These are phyloP conservation scores for Neurospora pannonica DNA, from an alignment of 495 filamentous ascomycete genomes.

Conservation along the genomic window DNA sequence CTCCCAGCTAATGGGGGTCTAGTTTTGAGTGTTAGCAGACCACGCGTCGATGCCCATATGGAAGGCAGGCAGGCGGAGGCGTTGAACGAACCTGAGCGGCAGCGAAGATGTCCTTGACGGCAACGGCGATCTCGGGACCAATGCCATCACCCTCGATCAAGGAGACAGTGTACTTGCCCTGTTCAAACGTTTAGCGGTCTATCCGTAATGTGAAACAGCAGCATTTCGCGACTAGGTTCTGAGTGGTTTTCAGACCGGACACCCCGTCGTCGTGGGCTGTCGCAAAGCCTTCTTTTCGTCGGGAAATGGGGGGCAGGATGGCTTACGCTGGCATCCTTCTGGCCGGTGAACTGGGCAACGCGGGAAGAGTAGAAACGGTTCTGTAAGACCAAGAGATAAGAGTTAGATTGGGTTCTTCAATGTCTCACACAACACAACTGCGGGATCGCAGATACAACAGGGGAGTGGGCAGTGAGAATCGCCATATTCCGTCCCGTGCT, in stretches of 20 bases:
- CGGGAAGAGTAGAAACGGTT: slow-evolving; percentile 33
- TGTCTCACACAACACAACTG: not conserved
- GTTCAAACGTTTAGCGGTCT: slow-evolving; percentile 9
- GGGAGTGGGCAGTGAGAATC: not conserved
- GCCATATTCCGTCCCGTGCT: not conserved
- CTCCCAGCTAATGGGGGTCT: slow-evolving; percentile 95
- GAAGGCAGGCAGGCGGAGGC: slow-evolving; percentile 11
- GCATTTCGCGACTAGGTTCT: slow-evolving; percentile 13
- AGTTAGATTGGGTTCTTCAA: not conserved
- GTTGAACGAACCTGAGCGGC: slow-evolving; percentile 69
- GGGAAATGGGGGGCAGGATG: slow-evolving; percentile 1
- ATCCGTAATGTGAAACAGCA: not conserved
- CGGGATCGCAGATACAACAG: not conserved
- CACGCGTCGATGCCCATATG: slow-evolving; percentile 1
- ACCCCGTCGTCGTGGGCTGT: not conserved
- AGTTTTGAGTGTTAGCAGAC: not conserved
- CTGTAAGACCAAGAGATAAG: not conserved
- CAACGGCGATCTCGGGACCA: slow-evolving; percentile 92
- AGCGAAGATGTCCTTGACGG: slow-evolving; percentile 94
- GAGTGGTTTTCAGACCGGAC: slow-evolving; percentile 35
- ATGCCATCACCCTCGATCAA: slow-evolving; percentile 99
- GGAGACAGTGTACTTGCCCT: slow-evolving; percentile 93
- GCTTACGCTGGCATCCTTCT: slow-evolving; percentile 79
- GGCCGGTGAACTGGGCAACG: slow-evolving; percentile 86
- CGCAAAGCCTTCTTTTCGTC: slow-evolving; percentile 2